Evolutionary conservation across 2,329 filamentous ascomycete genomes (phyloP), one percentile per base, ranked within the genome.

Genomic region (Colletotrichum sp.): DNA sequence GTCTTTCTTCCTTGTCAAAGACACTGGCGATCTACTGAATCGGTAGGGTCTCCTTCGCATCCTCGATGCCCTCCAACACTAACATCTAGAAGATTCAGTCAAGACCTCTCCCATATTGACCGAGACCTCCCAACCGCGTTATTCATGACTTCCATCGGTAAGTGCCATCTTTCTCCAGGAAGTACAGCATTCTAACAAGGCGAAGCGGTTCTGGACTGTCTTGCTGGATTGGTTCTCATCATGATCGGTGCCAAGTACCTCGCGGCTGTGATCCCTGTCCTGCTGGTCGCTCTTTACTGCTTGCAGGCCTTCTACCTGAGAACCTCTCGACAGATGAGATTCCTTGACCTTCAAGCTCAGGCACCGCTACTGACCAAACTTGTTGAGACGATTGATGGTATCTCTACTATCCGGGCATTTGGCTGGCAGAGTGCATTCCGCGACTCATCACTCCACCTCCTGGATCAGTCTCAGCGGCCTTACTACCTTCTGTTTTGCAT

Each of bases 271-370:
- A 83, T 91, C n/a, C 90, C 90, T 0, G 72, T 87, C 6, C 76
- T 75, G 4, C 24, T 82, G 4, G 10, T 78, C 6, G 69, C 78
- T 2, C 68, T 84, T 8, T 80, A 77, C 32, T n/a, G 80, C 5
- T 62, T 84, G 10, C 82, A 84, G 36, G 79, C 79, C 9, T 60
- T 80, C 26, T 82, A 81, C 28, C 84, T 92, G 1, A 85, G 87
- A 8, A 92, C 90, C 0, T 91, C 90, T 0, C 86, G 90, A 0
- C 91, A 92, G 78, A 82, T 92, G 4, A 88, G 90, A 49, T 85
- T 89, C 15, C 80, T 92, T 32, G 90, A 92, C 65, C 83, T 92
- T 1, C 89, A 92, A 77, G 86, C 89, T 1, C 88, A 88, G 64
- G 85, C 90, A 0, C 87, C 86, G 0, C 82, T 92, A 0, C 88